Evolutionary conservation across 179 eudicot genomes (phyloP).

Genomic region (Silene coronaria): DNA sequence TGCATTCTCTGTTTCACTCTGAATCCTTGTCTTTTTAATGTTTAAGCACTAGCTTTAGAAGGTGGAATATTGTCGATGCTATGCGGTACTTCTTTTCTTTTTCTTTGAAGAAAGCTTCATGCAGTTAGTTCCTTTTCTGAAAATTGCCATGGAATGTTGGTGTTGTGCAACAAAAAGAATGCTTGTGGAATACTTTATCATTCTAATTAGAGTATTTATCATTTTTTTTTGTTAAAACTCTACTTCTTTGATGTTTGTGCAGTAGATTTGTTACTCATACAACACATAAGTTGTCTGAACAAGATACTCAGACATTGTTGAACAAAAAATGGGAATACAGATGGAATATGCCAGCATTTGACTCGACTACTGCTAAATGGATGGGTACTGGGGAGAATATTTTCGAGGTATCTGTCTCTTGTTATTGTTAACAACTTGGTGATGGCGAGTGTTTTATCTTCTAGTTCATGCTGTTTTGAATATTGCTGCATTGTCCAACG

Average conservation of each 20-base stretch:
- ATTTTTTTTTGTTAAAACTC: neutral
- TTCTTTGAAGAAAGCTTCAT: neutral
- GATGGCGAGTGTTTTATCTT: neutral
- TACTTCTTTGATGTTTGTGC: slow-evolving; percentile 28
- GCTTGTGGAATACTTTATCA: neutral
- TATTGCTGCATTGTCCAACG: neutral
- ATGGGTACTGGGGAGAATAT: slow-evolving; percentile 62
- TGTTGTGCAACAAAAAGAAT: neutral
- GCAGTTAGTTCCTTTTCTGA: neutral
- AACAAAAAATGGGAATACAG: slow-evolving; percentile 58
- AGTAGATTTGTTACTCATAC: slow-evolving; percentile 67
- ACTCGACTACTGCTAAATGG: slow-evolving; percentile 55
- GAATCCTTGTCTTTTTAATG: too few species aligned
- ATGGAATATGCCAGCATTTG: slow-evolving; percentile 68
- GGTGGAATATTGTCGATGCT: neutral
- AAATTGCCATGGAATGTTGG: neutral
- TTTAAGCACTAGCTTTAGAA: neutral
- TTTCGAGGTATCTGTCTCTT: slow-evolving; percentile 39
- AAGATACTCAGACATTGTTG: slow-evolving; percentile 48
- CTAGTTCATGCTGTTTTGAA: neutral
- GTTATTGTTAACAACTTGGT: slow-evolving; percentile 2
- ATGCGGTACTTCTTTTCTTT: neutral
- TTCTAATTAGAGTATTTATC: neutral
- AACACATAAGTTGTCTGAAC: slow-evolving; percentile 42
- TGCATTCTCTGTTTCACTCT: too few species aligned